Base-by-base conservation (phyloP, 1,139 yeast genomes). In the Taphrina pruni region DNA sequence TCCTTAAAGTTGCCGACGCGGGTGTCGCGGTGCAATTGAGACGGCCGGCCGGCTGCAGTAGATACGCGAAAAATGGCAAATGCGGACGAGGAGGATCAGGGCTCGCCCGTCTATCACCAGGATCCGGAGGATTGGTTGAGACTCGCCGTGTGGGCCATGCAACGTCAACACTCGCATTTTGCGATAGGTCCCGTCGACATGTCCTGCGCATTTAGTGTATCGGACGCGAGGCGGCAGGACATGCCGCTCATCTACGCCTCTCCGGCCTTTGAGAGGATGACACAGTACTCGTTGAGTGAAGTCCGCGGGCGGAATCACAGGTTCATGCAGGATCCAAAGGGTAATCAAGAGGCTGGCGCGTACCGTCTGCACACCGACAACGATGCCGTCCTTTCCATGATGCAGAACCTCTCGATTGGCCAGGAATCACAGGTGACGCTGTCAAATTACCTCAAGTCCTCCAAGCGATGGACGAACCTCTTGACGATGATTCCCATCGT, bases 121-220 rank as follows among this genome's bases (percentile, higher is more conserved):
- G 36, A 9, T 21, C 58, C 58, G 11, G 43, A 54, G 12, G 26
- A 35, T 12, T 54, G 58, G 58, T 20, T 54, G 41, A 7, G 21
- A 8, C 12, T 54, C 21, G 43, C 43, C 8, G 26, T 54, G 36
- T 9, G 26, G 21, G 41, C 58, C 6, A 54, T 54, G 58, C 43
- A 36, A 20, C 58, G 21, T 7, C 43, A 54, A 8, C 58, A 54
- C 21, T 54, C 58, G 8, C 17, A n/a, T 6, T 54, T 54, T 17
- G 45, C n/a, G 26, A 54, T 54, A n/a, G 58, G 43, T 2, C 72
- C 72, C 8, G 65, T 71, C 41, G 72, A 71, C 54, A 51, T 66
- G 67, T 67, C 70, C 12, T 71, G 72, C 57, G 60, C 72, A 12
- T 71, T 71, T 57, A 58, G 61, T 26, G 72, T 71, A 4, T 70